Percentiles rank a stretch among this genome's conserved stretches.
phyloP scores from a whole-genome alignment of 495 filamentous ascomycete species.

The Trichoderma parareesei region DNA sequence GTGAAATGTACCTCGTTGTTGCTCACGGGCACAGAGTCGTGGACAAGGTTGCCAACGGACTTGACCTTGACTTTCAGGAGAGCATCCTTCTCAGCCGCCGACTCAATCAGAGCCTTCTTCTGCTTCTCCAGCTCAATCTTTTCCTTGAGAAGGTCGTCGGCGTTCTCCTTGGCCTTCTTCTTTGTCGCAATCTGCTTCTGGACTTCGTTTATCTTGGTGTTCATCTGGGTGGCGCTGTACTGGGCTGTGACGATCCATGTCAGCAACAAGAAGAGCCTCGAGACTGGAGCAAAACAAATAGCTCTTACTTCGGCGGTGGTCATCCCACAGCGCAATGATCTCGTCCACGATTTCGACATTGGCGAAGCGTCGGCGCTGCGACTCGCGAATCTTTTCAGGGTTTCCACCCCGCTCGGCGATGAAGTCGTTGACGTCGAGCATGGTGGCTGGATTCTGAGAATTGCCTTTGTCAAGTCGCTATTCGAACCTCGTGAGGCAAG shows the following conservation, averaged over 20 bases:
- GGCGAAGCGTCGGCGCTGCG: conserved; percentile 72
- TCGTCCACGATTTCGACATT: conserved; percentile 80
- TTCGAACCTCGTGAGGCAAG: neutral
- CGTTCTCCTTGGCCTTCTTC: conserved; percentile 94
- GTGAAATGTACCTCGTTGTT: conserved; percentile 60
- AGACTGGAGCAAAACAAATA: conserved; percentile 6
- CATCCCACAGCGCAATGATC: conserved; percentile 79
- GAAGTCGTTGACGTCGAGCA: conserved; percentile 35
- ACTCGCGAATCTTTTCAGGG: conserved; percentile 80
- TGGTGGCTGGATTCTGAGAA: conserved; percentile 9
- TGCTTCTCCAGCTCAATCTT: conserved; percentile 69
- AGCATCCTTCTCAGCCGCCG: conserved; percentile 63
- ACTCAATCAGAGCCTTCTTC: conserved; percentile 68
- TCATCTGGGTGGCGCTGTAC: conserved; percentile 72
- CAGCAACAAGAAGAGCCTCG: neutral
- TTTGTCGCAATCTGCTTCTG: conserved; percentile 86
- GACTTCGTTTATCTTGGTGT: conserved; percentile 72
- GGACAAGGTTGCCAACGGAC: conserved; percentile 87
- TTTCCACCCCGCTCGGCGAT: conserved; percentile 81
- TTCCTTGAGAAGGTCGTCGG: conserved; percentile 67
- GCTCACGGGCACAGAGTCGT: conserved; percentile 83
- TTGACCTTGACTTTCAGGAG: conserved; percentile 69
- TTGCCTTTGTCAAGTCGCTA: neutral
- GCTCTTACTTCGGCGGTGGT: conserved; percentile 65
- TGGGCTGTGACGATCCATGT: conserved; percentile 43